Conservation (phyloP, 176 grass and related monocot genomes). For the Aegilops umbellulata region DNA sequence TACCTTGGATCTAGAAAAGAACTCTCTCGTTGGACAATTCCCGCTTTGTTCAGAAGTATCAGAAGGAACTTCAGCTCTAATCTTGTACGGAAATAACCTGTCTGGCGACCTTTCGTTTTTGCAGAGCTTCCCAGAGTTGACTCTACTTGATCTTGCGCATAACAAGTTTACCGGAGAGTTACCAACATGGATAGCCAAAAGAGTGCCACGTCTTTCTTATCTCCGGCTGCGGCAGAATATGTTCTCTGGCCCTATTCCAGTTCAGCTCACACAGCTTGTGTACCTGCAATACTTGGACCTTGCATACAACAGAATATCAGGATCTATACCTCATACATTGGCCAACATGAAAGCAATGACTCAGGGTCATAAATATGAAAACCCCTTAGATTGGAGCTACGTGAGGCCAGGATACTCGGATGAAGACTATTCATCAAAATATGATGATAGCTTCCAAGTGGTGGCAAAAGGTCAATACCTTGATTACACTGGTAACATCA, state of each 20-base stretch:
- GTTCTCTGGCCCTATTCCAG: background rate
- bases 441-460: background rate
- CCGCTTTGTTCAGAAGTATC: background rate
- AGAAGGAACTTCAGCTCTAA: background rate
- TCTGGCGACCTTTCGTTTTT: background rate
- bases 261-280: background rate
- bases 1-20: background rate
- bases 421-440: background rate
- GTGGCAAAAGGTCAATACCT: constrained; percentile 17
- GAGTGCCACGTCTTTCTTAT: background rate
- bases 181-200: background rate
- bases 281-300: background rate
- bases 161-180: background rate
- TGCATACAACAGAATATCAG: background rate
- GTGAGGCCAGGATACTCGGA: background rate
- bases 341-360: background rate
- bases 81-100: background rate
- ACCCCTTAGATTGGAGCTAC: background rate
- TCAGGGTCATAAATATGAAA: background rate
- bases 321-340: background rate
- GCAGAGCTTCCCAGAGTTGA: background rate
- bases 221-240: background rate
- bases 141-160: background rate
- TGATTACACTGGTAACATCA: background rate
- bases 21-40: background rate